These are phyloP conservation scores for Auricularia sp. DNA, from an alignment of 768 basidiomycete genomes.

Conservation along the genomic window DNA sequence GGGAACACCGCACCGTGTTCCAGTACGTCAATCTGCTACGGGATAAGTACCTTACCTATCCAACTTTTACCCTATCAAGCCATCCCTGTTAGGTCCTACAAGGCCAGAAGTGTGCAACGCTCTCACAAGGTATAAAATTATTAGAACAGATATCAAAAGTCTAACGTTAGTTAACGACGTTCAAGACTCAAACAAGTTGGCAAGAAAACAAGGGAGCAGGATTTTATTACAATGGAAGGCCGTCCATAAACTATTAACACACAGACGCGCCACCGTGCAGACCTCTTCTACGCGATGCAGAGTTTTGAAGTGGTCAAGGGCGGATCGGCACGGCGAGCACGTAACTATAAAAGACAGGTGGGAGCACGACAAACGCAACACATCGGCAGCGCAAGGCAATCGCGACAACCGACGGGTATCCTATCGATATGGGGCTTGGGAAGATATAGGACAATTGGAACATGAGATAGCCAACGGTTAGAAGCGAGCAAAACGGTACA, in stretches of 20 bases:
- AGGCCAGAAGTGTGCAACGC: no score
- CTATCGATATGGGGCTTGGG: slow-evolving; percentile 2
- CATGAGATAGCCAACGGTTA: not conserved
- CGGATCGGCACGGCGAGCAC: not conserved
- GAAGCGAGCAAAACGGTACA: slow-evolving; percentile 2
- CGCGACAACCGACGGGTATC: not conserved
- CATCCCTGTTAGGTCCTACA: no score
- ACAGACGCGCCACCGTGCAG: not conserved
- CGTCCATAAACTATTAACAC: not conserved
- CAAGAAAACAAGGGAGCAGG: not conserved
- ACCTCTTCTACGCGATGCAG: not conserved
- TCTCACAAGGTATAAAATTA: no score
- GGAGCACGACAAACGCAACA: not conserved
- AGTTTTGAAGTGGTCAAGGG: not conserved
- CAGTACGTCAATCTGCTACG: no score
- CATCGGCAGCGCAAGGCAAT: not conserved
- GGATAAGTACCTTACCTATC: no score
- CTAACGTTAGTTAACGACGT: no score
- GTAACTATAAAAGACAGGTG: slow-evolving; percentile 1
- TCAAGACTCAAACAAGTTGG: no score
- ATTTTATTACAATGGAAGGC: slow-evolving; percentile 2
- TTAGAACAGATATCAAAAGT: no score
- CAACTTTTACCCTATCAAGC: no score
- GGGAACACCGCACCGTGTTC: no score
- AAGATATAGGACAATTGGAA: slow-evolving; percentile 1